Evolutionary conservation across 2,329 filamentous ascomycete species (phyloP), one percentile per base, ranked within the genome.

Genomic region (Chrysosphaeria jannelii): DNA sequence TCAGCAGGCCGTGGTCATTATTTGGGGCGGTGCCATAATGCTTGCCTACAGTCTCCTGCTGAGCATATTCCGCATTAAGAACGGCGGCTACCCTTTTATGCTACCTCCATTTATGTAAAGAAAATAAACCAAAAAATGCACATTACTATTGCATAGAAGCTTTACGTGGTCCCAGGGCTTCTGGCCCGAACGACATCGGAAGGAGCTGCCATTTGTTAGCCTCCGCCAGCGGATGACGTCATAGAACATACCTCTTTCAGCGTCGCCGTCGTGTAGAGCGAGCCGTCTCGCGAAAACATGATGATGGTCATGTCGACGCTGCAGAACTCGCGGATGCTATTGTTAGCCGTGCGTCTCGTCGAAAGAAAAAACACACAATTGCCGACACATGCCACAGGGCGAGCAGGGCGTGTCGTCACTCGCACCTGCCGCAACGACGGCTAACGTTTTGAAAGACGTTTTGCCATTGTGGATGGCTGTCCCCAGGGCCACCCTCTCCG

Each of bases 381-480:
- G 81, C 35, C 81, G 56, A 43, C 81, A 93, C 78, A 90, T 91
- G 26, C 85, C 85, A 40, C 85, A 97, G 1, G 85, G 85, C 30
- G 67, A 66, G 22, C 57, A 57, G 4, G 65, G 62, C 14, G 11
- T 18, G 9, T 23, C 15, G 6, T 62, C 11, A 3, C 27, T 18
- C 15, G 44, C 46, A 20, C 72, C 68, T 39, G 91, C 72, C 5
- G 79, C 88, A 5, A 72, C 59, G 4, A 97, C 78, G 10, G 72
- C 81, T 12, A 97, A 45, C 11, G 79, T 81, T 37, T 62, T 66
- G 46, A 88, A 75, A 14, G 34, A 37, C 5, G 31, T 45, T 32
- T 57, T 44, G 3, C 59, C 57, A 24, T 47, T 47, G 5, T 61
- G 57, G 5, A 91, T 59, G 12, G 81, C 81, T 19, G 65, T 76